Conservation (phyloP, 2,329 filamentous ascomycete species). For the Monosporascus ibericus region DNA sequence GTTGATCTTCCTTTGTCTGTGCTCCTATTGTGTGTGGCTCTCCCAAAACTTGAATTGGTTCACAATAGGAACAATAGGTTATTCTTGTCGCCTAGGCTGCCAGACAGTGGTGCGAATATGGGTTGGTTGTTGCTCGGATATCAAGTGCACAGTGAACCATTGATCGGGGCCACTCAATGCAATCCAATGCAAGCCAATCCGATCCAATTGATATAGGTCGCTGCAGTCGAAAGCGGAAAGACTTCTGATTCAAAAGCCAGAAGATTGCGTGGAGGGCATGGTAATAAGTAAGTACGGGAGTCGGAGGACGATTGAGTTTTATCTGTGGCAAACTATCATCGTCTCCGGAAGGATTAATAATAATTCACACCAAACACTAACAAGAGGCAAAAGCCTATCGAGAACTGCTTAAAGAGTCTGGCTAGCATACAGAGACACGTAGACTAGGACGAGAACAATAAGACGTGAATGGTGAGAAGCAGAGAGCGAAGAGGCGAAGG, state of each 20-base stretch:
- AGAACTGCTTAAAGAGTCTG: too few relatives aligned
- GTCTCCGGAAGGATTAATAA: not conserved
- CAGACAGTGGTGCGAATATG: not conserved
- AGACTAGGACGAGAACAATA: too few relatives aligned
- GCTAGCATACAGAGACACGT: too few relatives aligned
- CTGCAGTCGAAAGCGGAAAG: not conserved
- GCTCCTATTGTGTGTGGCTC: not conserved
- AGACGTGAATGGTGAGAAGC: too few relatives aligned
- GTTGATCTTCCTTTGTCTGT: not conserved
- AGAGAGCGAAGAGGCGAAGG: not conserved
- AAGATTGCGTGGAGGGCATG: not conserved
- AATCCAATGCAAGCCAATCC: not conserved
- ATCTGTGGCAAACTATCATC: not conserved
- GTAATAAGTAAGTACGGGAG: not conserved
- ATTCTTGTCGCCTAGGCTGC: not conserved
- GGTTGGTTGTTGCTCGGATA: not conserved
- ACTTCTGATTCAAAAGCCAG: not conserved
- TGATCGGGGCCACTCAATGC: not conserved
- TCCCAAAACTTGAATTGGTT: too few relatives aligned
- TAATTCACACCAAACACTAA: not conserved
- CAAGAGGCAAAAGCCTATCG: too few relatives aligned
- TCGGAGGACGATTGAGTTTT: not conserved
- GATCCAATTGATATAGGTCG: not conserved
- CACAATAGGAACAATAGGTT: not conserved
- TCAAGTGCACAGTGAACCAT: not conserved